Percentiles rank a stretch among this genome's conserved stretches.
Evolutionary conservation across 768 basidiomycete genomes (phyloP).

Genomic region (Dacryopinax spathularia): DNA sequence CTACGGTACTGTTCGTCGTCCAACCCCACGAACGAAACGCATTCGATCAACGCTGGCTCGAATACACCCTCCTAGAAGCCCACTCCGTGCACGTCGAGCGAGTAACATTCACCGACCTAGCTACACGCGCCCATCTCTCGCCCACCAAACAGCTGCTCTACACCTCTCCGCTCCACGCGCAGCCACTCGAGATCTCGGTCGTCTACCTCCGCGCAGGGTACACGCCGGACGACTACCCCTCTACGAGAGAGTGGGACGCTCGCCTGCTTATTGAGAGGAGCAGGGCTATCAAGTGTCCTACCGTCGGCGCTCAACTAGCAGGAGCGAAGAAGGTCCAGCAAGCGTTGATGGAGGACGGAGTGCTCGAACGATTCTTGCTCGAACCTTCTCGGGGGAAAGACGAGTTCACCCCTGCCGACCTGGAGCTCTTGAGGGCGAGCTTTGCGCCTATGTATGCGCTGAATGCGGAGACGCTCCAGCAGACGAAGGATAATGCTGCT

Average conservation of each 20-base stretch:
- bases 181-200: constrained; percentile 56
- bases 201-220: constrained; percentile 90
- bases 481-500: constrained; percentile 24
- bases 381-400: constrained; percentile 12
- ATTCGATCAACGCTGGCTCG: constrained; percentile 82
- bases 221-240: constrained; percentile 64
- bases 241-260: constrained; percentile 47
- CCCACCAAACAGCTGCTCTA: constrained; percentile 18
- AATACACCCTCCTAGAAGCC: constrained; percentile 74
- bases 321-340: constrained; percentile 95
- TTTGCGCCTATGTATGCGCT: constrained; percentile 89
- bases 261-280: constrained; percentile 70
- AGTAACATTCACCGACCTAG: constrained; percentile 61
- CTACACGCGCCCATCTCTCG: constrained; percentile 38
- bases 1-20: constrained; percentile 71
- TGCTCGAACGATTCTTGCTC: constrained; percentile 59
- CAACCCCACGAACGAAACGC: constrained; percentile 82
- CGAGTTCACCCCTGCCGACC: constrained; percentile 26
- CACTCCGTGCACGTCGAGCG: constrained; percentile 61
- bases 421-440: constrained; percentile 47
- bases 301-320: constrained; percentile 81
- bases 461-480: constrained; percentile 23
- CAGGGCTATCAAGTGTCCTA: constrained; percentile 82
- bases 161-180: constrained; percentile 23
- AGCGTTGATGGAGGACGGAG: constrained; percentile 55